Percentiles rank a stretch among this genome's conserved stretches.
Conservation (phyloP, 2,329 filamentous ascomycete species). For the Pestalotiopsis sp. region DNA sequence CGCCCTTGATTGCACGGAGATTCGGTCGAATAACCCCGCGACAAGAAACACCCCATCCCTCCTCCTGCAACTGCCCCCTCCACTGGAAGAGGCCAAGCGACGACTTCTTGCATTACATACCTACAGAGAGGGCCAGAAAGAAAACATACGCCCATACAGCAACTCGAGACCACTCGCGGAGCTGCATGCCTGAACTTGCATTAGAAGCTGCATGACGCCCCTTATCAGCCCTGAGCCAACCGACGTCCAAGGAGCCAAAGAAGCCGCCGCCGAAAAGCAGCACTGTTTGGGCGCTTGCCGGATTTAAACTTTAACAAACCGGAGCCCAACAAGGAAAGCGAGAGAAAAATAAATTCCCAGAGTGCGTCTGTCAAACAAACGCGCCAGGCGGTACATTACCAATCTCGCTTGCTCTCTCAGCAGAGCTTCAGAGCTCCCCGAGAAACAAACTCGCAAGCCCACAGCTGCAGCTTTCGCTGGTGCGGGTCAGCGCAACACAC, state of each 20-base stretch:
- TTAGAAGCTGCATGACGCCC: conserved; percentile 8
- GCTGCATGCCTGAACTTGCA: conserved; percentile 9
- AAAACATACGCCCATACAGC: background rate
- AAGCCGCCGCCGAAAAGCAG: conserved; percentile 2
- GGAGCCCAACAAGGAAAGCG: background rate
- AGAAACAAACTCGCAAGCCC: background rate
- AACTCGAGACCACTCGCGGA: conserved; percentile 1
- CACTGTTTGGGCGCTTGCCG: background rate
- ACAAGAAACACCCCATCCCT: background rate
- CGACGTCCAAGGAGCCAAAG: background rate
- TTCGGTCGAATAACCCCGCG: conserved; percentile 2
- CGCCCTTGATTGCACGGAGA: background rate
- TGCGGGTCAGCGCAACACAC: background rate
- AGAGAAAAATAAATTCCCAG: background rate
- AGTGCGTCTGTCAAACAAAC: background rate
- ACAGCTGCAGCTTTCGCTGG: background rate
- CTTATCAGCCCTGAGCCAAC: background rate
- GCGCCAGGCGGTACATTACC: background rate
- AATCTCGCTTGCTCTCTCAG: background rate
- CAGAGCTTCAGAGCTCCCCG: background rate
- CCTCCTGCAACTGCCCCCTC: background rate
- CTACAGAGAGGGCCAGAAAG: background rate
- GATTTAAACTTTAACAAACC: conserved; percentile 2
- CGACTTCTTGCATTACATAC: background rate
- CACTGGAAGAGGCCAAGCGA: background rate